phyloP scores from a whole-genome alignment of 1,284 basidiomycete species.

The Phlebopus sp. region DNA sequence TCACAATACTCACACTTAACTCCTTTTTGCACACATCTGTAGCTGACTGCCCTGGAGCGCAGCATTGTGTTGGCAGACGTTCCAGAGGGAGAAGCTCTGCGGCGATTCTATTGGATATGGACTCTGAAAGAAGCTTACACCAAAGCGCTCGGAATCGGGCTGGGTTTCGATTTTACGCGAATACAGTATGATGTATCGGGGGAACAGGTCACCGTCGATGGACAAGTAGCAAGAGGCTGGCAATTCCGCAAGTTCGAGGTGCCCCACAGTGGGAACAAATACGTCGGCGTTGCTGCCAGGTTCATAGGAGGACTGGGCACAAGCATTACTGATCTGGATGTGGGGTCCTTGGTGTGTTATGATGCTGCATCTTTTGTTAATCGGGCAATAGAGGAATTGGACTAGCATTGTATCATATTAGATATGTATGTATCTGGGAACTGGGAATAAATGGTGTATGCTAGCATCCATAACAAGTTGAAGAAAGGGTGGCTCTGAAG shows the following conservation, averaged over 20 bases:
- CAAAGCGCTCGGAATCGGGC: constrained; percentile 75
- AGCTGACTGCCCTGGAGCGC: constrained; percentile 60
- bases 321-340: constrained; percentile 27
- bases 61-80: constrained; percentile 38
- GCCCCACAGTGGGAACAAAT: constrained; percentile 43
- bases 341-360: constrained; percentile 41
- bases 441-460: constrained; percentile 15
- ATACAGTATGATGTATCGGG: constrained; percentile 62
- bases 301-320: constrained; percentile 39
- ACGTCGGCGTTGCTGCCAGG: constrained; percentile 64
- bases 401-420: constrained; percentile 14
- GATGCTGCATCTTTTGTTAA: constrained; percentile 48
- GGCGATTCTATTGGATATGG: constrained; percentile 76
- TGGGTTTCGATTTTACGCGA: constrained; percentile 76
- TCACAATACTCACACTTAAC: constrained; percentile 9
- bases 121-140: constrained; percentile 86
- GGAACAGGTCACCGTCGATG: constrained; percentile 57
- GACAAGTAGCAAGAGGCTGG: constrained; percentile 58
- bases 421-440: constrained; percentile 9
- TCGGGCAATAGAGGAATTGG: constrained; percentile 42
- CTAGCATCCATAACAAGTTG: constrained; percentile 5
- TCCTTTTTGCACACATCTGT: background rate
- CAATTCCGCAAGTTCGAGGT: constrained; percentile 59
- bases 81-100: constrained; percentile 44
- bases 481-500: background rate